Percentiles rank a stretch among this genome's conserved stretches.
These are phyloP conservation scores for Gracilaria gracilis DNA, from an alignment of 23 red algal species.

Conservation along the genomic window DNA sequence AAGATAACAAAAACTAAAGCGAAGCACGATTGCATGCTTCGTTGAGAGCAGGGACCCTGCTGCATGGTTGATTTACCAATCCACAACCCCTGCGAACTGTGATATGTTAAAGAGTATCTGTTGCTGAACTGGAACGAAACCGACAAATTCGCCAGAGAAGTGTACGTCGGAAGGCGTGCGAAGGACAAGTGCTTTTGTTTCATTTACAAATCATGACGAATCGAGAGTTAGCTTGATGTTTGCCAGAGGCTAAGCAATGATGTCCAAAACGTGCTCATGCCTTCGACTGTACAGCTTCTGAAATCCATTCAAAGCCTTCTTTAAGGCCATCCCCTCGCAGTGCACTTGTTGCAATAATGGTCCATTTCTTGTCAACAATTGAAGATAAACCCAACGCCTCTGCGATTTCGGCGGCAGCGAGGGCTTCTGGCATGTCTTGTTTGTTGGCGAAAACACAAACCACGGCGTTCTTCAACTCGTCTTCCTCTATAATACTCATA, in stretches of 20 bases:
- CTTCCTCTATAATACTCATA: slow-evolving; percentile 91
- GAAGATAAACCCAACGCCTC: slow-evolving; percentile 81
- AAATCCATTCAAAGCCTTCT: slow-evolving; percentile 97
- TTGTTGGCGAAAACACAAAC: slow-evolving; percentile 99
- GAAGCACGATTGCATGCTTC: neutral
- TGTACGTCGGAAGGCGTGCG: slow-evolving; percentile 8
- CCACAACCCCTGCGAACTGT: neutral
- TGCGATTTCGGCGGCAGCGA: slow-evolving; percentile 80
- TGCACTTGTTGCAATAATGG: slow-evolving; percentile 92
- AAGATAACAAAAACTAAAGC: neutral
- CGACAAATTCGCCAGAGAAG: neutral
- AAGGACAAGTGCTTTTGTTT: neutral
- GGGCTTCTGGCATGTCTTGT: slow-evolving; percentile 89
- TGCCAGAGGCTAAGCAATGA: slow-evolving; percentile 19
- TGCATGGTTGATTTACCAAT: neutral
- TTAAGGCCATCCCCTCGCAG: slow-evolving; percentile 86
- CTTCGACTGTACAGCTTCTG: slow-evolving; percentile 61
- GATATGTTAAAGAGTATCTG: neutral
- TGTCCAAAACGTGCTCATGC: slow-evolving; percentile 21
- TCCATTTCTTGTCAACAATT: slow-evolving; percentile 96
- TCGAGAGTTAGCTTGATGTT: slow-evolving; percentile 15
- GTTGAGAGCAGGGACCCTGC: neutral
- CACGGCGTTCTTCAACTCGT: slow-evolving; percentile 89
- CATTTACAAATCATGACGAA: slow-evolving; percentile 20
- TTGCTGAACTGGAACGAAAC: neutral